Evolutionary conservation across 2,329 filamentous ascomycete genomes (phyloP).

Genomic region (Colletotrichum sp.): DNA sequence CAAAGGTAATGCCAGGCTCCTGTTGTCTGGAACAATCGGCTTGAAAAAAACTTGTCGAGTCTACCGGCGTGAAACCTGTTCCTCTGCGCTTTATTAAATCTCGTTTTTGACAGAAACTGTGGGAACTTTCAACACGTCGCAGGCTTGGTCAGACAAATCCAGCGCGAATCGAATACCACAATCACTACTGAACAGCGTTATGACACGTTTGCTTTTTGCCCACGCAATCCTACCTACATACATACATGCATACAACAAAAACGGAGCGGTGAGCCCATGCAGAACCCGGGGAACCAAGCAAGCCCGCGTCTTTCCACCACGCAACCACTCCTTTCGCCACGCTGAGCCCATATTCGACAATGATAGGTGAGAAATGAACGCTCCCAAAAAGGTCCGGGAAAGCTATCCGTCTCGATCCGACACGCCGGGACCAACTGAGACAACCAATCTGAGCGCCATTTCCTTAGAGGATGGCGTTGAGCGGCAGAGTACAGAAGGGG

Average conservation of each 20-base stretch:
- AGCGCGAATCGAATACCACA: not conserved
- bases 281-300: not conserved
- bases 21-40: not conserved
- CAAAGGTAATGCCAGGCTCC: not conserved
- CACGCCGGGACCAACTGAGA: not conserved
- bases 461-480: not conserved
- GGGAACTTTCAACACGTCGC: not conserved
- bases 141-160: not conserved
- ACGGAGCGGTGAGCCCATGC: not conserved
- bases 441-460: not conserved
- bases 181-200: not conserved
- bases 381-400: not conserved
- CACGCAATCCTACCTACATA: not conserved
- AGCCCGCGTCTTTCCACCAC: not conserved
- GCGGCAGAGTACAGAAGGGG: not conserved
- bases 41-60: not conserved
- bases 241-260: not conserved
- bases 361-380: conserved; percentile 1
- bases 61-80: not conserved
- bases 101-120: not conserved
- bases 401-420: conserved; percentile 1
- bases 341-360: not conserved
- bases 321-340: not conserved
- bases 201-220: not conserved
- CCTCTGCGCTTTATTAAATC: not conserved